A percentile compares a stretch with the other conserved stretches of the same genome.
These are phyloP conservation scores for Solanum boliviense DNA, from an alignment of 257 asterid species.

Conservation along the genomic window DNA sequence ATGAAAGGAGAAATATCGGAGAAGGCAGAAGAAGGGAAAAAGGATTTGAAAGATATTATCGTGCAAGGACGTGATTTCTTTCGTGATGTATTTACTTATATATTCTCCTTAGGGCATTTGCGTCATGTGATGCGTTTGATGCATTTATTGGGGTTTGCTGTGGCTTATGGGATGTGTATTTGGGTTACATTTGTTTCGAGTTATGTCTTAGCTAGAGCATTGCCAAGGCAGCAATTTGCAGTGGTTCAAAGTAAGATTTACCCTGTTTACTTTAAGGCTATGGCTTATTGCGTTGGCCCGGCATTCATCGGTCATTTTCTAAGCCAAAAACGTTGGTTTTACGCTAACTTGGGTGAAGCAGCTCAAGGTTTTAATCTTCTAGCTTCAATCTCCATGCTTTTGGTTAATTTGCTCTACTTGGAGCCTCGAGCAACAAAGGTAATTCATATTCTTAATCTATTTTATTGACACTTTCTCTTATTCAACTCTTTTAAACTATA, in stretches of 20 bases:
- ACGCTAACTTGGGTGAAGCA: neutral
- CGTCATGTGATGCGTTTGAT: slow-evolving; percentile 12
- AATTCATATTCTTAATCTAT: neutral
- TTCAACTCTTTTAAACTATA: neutral
- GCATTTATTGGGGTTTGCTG: slow-evolving; percentile 47
- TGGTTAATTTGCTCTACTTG: slow-evolving; percentile 40
- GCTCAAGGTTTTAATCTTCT: slow-evolving; percentile 35
- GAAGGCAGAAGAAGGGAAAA: slow-evolving; percentile 10
- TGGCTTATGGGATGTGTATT: slow-evolving; percentile 55
- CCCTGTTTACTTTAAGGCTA: slow-evolving; percentile 58
- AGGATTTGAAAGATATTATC: slow-evolving; percentile 24
- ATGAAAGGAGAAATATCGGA: neutral
- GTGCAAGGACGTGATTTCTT: slow-evolving; percentile 12
- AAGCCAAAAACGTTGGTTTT: slow-evolving; percentile 1
- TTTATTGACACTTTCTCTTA: neutral
- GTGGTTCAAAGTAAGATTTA: slow-evolving; percentile 65
- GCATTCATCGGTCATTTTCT: slow-evolving; percentile 48
- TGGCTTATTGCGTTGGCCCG: slow-evolving; percentile 48
- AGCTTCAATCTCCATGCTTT: slow-evolving; percentile 27
- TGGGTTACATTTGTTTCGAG: slow-evolving; percentile 80
- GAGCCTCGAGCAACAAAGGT: slow-evolving; percentile 83
- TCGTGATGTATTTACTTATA: slow-evolving; percentile 11
- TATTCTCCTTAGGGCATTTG: slow-evolving; percentile 10
- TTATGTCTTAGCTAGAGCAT: slow-evolving; percentile 38
- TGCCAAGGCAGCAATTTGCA: slow-evolving; percentile 72